Percentiles rank a stretch among this genome's conserved stretches.
phyloP scores from a whole-genome alignment of 208 protist genomes.

The Tritrichomonas musculus region DNA sequence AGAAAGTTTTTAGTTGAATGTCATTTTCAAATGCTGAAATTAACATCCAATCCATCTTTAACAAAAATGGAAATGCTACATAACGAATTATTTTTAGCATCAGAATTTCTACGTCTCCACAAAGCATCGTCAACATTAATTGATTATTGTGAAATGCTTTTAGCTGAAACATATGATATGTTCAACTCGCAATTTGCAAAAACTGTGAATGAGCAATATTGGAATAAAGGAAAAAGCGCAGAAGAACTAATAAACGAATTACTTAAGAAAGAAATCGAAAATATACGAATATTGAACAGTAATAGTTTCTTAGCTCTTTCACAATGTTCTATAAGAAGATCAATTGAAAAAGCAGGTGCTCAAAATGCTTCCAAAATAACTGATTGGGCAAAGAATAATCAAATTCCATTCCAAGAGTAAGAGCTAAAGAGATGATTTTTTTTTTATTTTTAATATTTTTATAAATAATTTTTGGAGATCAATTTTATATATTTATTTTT shows the following conservation, averaged over 20 bases:
- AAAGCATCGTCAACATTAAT: background rate
- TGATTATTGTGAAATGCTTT: background rate
- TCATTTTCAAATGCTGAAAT: background rate
- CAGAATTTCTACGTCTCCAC: background rate
- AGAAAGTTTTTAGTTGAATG: conserved; percentile 11
- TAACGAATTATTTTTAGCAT: conserved; percentile 26
- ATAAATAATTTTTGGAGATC: background rate
- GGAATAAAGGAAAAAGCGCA: background rate
- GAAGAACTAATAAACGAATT: conserved; percentile 7
- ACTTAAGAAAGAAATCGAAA: background rate
- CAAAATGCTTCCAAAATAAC: background rate
- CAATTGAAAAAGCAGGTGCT: background rate
- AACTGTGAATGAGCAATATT: background rate
- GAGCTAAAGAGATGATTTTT: background rate
- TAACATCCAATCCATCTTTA: background rate
- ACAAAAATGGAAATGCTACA: conserved; percentile 2
- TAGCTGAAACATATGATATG: conserved; percentile 19
- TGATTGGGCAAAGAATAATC: background rate
- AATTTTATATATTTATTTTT: background rate
- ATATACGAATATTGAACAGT: background rate
- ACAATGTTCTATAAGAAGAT: background rate
- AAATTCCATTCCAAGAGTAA: background rate
- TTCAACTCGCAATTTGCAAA: background rate
- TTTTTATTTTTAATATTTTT: background rate
- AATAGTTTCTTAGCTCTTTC: background rate